Evolutionary conservation across 2,329 filamentous ascomycete species (phyloP).

Genomic region (Aspergillus floridensis): DNA sequence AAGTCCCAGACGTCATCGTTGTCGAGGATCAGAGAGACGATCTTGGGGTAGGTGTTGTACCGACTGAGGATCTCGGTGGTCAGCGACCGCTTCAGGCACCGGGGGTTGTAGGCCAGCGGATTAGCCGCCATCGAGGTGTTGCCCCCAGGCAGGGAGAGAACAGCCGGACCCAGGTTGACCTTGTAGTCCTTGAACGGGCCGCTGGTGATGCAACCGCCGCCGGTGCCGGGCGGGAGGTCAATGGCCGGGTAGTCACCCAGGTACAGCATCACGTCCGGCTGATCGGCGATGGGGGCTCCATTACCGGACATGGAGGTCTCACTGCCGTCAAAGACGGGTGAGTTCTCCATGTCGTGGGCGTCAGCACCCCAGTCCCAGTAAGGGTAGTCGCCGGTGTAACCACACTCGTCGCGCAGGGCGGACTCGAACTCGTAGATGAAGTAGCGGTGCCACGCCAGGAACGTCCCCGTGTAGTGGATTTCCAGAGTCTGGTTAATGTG

Average conservation of each 20-base stretch:
- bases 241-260: conserved; percentile 34
- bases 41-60: conserved; percentile 23
- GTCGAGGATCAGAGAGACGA: conserved; percentile 22
- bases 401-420: conserved; percentile 36
- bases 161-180: conserved; percentile 11
- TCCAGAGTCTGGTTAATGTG: conserved; percentile 49
- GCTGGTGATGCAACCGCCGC: conserved; percentile 20
- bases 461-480: conserved; percentile 40
- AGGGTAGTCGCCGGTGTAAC: conserved; percentile 36
- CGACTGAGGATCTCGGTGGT: conserved; percentile 19
- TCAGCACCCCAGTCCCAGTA: conserved; percentile 51
- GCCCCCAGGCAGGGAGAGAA: conserved; percentile 10
- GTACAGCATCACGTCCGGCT: conserved; percentile 21
- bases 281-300: conserved; percentile 35
- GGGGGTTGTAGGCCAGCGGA: conserved; percentile 28
- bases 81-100: conserved; percentile 30
- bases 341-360: conserved; percentile 37
- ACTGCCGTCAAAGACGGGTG: conserved; percentile 52
- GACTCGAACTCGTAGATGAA: conserved; percentile 33
- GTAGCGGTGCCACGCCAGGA: conserved; percentile 38
- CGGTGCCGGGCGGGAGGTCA: conserved; percentile 1
- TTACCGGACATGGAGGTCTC: conserved; percentile 47
- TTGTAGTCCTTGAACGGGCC: conserved; percentile 18
- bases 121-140: conserved; percentile 5
- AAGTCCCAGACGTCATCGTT: conserved; percentile 33